Evolutionary conservation across 2,329 filamentous ascomycete species (phyloP).

Genomic region (Calonectria montana): DNA sequence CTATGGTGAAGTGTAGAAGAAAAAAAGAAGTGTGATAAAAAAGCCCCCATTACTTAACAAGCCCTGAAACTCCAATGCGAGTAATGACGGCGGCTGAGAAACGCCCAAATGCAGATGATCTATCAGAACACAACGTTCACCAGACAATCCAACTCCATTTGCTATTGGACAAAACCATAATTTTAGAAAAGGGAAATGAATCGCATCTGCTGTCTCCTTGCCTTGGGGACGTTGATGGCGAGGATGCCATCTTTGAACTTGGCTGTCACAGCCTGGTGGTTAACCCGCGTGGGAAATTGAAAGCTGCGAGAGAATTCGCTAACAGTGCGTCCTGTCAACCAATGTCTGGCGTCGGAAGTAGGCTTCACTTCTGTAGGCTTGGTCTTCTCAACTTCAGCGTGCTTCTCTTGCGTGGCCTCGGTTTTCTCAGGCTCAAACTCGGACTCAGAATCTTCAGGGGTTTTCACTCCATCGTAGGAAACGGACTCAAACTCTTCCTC

Average conservation of each 20-base stretch:
- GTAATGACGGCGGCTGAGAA: background rate
- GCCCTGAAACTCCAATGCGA: background rate
- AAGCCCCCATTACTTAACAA: background rate
- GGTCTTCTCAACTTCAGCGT: background rate
- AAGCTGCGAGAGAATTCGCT: conserved; percentile 77
- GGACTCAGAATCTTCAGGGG: conserved; percentile 4
- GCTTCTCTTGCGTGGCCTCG: background rate
- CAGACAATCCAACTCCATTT: background rate
- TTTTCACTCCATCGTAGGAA: conserved; percentile 6
- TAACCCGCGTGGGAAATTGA: conserved; percentile 73
- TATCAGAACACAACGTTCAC: background rate
- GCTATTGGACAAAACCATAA: background rate
- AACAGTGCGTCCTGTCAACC: conserved; percentile 74
- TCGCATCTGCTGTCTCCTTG: conserved; percentile 66
- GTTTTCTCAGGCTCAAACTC: conserved; percentile 7
- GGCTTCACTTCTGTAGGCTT: conserved; percentile 41
- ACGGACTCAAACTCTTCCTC: conserved; percentile 60
- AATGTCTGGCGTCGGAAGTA: conserved; percentile 69
- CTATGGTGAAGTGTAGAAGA: background rate
- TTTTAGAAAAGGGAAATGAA: conserved; percentile 66
- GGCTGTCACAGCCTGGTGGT: conserved; percentile 71
- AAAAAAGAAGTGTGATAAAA: background rate
- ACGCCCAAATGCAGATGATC: background rate
- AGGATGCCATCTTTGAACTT: conserved; percentile 75
- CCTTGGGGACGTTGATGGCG: conserved; percentile 73